Evolutionary conservation across 805 yeast genomes (phyloP), one percentile per base, ranked within the genome.

Genomic region (Priceomyces castillae): DNA sequence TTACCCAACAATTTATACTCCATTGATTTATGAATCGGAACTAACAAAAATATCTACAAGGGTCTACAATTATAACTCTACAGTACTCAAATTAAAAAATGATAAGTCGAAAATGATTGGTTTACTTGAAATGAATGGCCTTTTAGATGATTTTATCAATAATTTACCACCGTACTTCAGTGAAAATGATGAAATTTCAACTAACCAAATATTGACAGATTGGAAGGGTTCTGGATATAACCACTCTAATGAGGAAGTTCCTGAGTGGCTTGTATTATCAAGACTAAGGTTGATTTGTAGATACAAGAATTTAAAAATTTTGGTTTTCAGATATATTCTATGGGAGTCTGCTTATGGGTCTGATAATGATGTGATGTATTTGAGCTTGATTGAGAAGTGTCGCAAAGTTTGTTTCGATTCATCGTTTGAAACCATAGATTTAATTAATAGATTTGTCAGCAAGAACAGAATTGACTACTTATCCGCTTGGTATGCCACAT

Each of bases 401-500:
- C 44, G 44, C 25, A 40, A 42, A 15, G 43, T 50, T 7, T 52
- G 55, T 28, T 48, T 46, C 40, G 50, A 50, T 20, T 51, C 58
- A 1, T 50, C 56, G 1, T 30, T 51, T 11, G 42, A 44, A 37
- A 45, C 58, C 1, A 46, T 53, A 2, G 18, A 37, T 4, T 40
- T 51, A 9, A 47, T 53, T 11, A 44, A 50, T 26, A 22, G 25
- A 3, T 51, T 45, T 28, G 44, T 53, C n/a, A 43, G 37, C 6
- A 45, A 47, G 12, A 51, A 51, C 34, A 43, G 44, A 11, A 40
- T 51, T 11, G 51, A 50, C 30, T 51, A 48, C 28, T 44, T 53
- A 25, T 69, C 78, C 11, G 73, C 78, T 20, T 82, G 87, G 87
- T 78, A 81, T 59, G 77, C 84, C 3, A 76, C 81, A 0, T 82